A percentile compares a stretch with the other conserved stretches of the same genome.
Evolutionary conservation across 331 rosid genomes (phyloP).

Genomic region (Phaseolus coccineus): DNA sequence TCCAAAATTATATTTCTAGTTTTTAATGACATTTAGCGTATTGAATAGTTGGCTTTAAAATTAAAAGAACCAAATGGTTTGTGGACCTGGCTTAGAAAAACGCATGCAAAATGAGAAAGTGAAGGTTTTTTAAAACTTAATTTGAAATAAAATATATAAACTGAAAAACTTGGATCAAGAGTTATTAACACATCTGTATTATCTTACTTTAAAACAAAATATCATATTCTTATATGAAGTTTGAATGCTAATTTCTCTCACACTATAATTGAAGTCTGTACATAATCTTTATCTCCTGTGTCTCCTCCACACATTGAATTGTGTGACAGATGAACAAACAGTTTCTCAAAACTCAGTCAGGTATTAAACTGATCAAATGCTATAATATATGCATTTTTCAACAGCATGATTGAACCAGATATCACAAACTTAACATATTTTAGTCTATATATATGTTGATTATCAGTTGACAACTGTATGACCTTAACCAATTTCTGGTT

Average conservation of each 20-base stretch:
- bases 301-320: slow-evolving; percentile 1
- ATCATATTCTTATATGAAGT: not conserved
- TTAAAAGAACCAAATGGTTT: not conserved
- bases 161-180: too few relatives aligned
- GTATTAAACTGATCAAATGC: not conserved
- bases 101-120: not conserved
- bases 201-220: not conserved
- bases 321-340: not conserved
- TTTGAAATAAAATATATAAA: not conserved
- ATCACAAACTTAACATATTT: not conserved
- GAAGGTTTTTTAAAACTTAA: not conserved
- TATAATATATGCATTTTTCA: not conserved
- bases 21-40: not conserved
- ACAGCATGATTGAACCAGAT: not conserved
- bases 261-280: not conserved
- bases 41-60: not conserved
- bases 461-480: not conserved
- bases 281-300: not conserved
- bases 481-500: too few relatives aligned
- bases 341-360: not conserved
- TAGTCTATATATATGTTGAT: not conserved
- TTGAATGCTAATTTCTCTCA: not conserved
- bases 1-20: too few relatives aligned
- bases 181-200: not conserved
- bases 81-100: not conserved